Percentiles rank a stretch among this genome's conserved stretches.
Evolutionary conservation across 106 monocot species (phyloP).

Genomic region (Dioscorea alata): DNA sequence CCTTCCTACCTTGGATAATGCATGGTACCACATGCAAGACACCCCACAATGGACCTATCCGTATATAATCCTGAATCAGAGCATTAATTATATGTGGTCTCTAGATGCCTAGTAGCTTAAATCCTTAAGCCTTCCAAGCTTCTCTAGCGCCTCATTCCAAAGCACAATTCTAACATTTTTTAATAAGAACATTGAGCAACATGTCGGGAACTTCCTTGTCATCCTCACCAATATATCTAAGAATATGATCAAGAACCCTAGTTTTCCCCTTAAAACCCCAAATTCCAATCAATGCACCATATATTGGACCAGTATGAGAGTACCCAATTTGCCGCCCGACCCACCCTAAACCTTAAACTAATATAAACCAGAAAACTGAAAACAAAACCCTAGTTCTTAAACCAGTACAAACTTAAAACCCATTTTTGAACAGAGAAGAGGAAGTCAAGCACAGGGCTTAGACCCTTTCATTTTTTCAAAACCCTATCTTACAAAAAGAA

Average conservation of each 20-base stretch:
- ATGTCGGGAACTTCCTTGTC: constrained; percentile 75
- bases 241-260: constrained; percentile 39
- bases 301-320: constrained; percentile 41
- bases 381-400: too few relatives aligned
- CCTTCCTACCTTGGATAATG: constrained; percentile 75
- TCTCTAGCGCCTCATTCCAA: constrained; percentile 73
- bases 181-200: constrained; percentile 73
- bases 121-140: constrained; percentile 88
- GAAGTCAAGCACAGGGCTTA: too few relatives aligned
- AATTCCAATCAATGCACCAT: constrained; percentile 47
- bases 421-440: too few relatives aligned
- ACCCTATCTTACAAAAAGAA: too few relatives aligned
- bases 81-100: constrained; percentile 68
- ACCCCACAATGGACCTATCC: constrained; percentile 69
- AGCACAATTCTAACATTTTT: constrained; percentile 52
- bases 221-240: constrained; percentile 63
- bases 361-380: too few relatives aligned
- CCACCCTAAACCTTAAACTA: too few relatives aligned
- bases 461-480: too few relatives aligned
- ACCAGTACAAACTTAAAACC: too few relatives aligned
- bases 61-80: constrained; percentile 43
- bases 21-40: constrained; percentile 46
- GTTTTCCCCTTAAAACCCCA: constrained; percentile 45
- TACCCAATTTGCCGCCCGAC: constrained; percentile 87
- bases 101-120: constrained; percentile 64